Evolutionary conservation across 2,329 filamentous ascomycete genomes (phyloP).

Genomic region (Aspergillus proliferans): DNA sequence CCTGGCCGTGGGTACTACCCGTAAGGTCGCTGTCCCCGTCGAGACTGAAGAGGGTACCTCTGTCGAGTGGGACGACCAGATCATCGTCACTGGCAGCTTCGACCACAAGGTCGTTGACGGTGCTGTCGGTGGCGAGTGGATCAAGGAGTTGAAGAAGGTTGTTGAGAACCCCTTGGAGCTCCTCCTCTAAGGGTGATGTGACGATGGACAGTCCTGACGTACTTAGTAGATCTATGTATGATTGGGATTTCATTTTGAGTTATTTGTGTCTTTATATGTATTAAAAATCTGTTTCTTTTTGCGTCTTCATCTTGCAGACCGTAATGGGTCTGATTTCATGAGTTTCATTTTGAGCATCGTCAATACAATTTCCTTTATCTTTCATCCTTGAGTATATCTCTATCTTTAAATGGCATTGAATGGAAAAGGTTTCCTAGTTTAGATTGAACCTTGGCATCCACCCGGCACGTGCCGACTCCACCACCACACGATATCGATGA

Average conservation of each 20-base stretch:
- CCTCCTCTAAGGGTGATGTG: slow-evolving; percentile 59
- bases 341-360: slow-evolving; percentile 23
- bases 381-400: background rate
- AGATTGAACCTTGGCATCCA: slow-evolving; percentile 6
- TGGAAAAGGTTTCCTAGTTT: background rate
- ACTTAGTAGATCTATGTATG: slow-evolving; percentile 13
- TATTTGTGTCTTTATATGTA: slow-evolving; percentile 30
- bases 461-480: slow-evolving; percentile 9
- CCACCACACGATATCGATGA: slow-evolving; percentile 19
- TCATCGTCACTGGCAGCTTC: slow-evolving; percentile 88
- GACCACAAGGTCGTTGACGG: slow-evolving; percentile 99
- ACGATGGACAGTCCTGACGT: slow-evolving; percentile 6
- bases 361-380: slow-evolving; percentile 19
- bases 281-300: slow-evolving; percentile 25
- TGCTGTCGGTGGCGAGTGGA: slow-evolving; percentile 92
- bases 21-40: slow-evolving; percentile 85
- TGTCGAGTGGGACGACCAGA: slow-evolving; percentile 94
- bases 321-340: slow-evolving; percentile 21
- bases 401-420: background rate
- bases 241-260: slow-evolving; percentile 10
- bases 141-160: slow-evolving; percentile 93
- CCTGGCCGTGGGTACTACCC: slow-evolving; percentile 86
- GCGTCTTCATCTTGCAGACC: slow-evolving; percentile 14
- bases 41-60: slow-evolving; percentile 76
- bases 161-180: slow-evolving; percentile 96